Conservation (phyloP, 2,329 filamentous ascomycete species). For the Thelonectria olida region DNA sequence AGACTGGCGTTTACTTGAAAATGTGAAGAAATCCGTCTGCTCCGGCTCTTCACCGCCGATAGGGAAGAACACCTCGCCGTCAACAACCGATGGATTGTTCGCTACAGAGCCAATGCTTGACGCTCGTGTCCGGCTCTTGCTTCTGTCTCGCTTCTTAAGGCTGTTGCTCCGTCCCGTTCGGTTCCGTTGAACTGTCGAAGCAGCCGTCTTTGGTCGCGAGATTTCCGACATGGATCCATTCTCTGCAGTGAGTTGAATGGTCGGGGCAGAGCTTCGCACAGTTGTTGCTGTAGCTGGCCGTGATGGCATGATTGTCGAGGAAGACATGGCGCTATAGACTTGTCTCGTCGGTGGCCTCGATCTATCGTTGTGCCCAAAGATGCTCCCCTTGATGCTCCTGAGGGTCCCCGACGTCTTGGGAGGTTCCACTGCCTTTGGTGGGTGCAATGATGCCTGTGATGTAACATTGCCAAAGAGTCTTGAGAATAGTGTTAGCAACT, state of each 20-base stretch:
- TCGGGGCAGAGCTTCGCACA: conserved; percentile 61
- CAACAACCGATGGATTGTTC: conserved; percentile 54
- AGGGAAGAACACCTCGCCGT: conserved; percentile 62
- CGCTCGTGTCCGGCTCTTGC: conserved; percentile 56
- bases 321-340: conserved; percentile 45
- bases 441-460: conserved; percentile 56
- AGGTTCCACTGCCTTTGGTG: conserved; percentile 57
- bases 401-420: conserved; percentile 79
- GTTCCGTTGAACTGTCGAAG: conserved; percentile 42
- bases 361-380: conserved; percentile 73
- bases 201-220: conserved; percentile 47
- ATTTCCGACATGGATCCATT: conserved; percentile 52
- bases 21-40: conserved; percentile 56
- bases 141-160: conserved; percentile 62
- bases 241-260: conserved; percentile 81
- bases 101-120: conserved; percentile 52
- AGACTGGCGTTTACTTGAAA: conserved; percentile 51
- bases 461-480: conserved; percentile 74
- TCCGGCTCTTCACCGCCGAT: conserved; percentile 48
- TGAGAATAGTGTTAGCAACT: conserved; percentile 83
- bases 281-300: conserved; percentile 55
- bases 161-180: conserved; percentile 60
- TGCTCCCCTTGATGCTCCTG: conserved; percentile 76
- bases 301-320: conserved; percentile 39
- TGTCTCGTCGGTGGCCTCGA: conserved; percentile 54